These are phyloP conservation scores for Luffa aegyptiaca DNA, from an alignment of 306 rosid genomes.

Conservation along the genomic window DNA sequence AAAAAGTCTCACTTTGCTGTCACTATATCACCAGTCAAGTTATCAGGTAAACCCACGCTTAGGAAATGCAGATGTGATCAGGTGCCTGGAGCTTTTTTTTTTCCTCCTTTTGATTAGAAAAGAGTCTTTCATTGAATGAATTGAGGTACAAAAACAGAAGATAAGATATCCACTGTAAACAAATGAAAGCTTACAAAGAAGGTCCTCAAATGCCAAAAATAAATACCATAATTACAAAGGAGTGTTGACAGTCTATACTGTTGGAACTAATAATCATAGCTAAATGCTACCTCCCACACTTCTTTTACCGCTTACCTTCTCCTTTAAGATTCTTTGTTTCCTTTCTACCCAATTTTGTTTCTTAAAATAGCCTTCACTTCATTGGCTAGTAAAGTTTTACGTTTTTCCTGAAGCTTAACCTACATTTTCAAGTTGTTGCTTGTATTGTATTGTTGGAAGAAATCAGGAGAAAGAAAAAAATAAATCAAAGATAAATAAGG, in stretches of 20 bases:
- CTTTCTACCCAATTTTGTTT: not conserved
- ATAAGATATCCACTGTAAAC: not conserved
- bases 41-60: not conserved
- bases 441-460: not conserved
- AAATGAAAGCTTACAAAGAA: not conserved
- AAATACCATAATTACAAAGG: not conserved
- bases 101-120: not conserved
- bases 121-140: not conserved
- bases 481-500: not conserved
- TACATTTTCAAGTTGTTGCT: not conserved
- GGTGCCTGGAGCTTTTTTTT: not conserved
- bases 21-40: not conserved
- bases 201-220: not conserved
- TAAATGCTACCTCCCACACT: not conserved
- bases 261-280: not conserved
- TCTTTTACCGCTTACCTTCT: not conserved
- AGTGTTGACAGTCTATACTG: not conserved
- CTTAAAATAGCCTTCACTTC: not conserved
- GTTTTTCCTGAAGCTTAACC: not conserved
- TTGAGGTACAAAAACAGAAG: not conserved
- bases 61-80: not conserved
- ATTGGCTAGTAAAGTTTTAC: not conserved
- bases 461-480: not conserved
- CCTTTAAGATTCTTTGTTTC: not conserved
- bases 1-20: too few species aligned